Conservation (phyloP, 768 basidiomycete species). For the Panaeolus cyanescens region DNA sequence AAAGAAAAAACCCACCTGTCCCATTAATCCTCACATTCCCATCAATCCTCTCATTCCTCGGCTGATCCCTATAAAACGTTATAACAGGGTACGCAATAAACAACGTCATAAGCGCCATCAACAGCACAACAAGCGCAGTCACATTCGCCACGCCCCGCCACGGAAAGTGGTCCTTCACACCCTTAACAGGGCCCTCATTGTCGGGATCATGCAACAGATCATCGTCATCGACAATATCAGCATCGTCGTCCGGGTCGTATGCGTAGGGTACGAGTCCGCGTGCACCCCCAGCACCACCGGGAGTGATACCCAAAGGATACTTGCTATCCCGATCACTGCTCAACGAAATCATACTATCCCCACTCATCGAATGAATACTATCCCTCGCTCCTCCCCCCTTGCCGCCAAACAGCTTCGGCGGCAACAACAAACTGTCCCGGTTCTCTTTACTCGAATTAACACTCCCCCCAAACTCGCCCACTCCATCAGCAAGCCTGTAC, state of each 20-base stretch:
- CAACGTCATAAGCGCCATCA: conserved; percentile 62
- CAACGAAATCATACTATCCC: conserved; percentile 48
- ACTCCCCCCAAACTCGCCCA: conserved; percentile 1
- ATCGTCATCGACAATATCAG: conserved; percentile 67
- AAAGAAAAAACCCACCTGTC: conserved; percentile 32
- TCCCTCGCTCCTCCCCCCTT: conserved; percentile 25
- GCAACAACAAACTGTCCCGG: conserved; percentile 34
- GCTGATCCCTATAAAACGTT: conserved; percentile 43
- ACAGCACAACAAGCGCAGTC: conserved; percentile 62
- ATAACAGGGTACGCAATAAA: conserved; percentile 84
- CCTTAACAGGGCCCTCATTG: conserved; percentile 26
- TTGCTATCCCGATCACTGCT: conserved; percentile 56
- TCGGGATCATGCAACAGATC: conserved; percentile 73
- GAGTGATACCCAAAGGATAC: conserved; percentile 57
- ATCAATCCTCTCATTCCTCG: conserved; percentile 47
- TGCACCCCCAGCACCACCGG: conserved; percentile 15
- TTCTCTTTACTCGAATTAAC: conserved; percentile 5
- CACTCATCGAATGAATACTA: conserved; percentile 34
- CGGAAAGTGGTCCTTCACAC: conserved; percentile 34
- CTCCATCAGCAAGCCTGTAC: conserved; percentile 55
- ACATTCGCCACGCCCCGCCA: conserved; percentile 65
- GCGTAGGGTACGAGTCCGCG: conserved; percentile 64
- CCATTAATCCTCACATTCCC: conserved; percentile 69
- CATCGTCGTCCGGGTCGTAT: conserved; percentile 67
- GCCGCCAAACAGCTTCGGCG: conserved; percentile 25